Conservation (phyloP, 2,329 filamentous ascomycete species). For the Exserohilum rostratum region DNA sequence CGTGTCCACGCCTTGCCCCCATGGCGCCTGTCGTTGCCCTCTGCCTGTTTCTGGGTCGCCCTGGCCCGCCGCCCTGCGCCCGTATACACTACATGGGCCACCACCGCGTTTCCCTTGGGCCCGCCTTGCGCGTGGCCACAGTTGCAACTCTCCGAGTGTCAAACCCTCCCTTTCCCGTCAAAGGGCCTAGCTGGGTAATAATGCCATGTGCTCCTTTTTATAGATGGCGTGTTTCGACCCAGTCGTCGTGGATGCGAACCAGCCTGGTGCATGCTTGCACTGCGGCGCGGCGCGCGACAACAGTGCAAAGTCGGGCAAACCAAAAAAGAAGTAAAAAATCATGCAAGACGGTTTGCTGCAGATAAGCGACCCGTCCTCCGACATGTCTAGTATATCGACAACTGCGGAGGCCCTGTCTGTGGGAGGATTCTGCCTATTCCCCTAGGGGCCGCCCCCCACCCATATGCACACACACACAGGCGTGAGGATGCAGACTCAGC, state of each 20-base stretch:
- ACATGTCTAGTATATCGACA: background rate
- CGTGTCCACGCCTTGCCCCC: background rate
- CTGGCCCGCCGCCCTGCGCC: background rate
- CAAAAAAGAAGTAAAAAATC: background rate
- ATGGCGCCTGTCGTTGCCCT: background rate
- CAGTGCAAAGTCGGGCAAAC: background rate
- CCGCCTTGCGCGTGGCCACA: background rate
- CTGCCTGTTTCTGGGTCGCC: background rate
- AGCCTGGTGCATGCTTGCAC: background rate
- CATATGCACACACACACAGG: background rate
- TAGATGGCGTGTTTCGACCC: too few relatives aligned
- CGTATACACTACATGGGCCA: background rate
- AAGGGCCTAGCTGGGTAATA: too few relatives aligned
- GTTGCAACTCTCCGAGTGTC: too few relatives aligned
- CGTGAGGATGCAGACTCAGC: background rate
- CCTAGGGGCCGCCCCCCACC: background rate
- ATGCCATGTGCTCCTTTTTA: too few relatives aligned
- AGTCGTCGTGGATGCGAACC: too few relatives aligned
- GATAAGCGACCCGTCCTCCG: background rate
- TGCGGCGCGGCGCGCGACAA: background rate
- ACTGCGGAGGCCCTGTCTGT: background rate
- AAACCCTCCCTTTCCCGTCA: too few relatives aligned
- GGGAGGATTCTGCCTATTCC: background rate
- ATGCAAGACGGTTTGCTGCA: background rate
- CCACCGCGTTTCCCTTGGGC: background rate